Evolutionary conservation across 2,329 filamentous ascomycete species (phyloP).

Genomic region (Cryphonectria parasitica): DNA sequence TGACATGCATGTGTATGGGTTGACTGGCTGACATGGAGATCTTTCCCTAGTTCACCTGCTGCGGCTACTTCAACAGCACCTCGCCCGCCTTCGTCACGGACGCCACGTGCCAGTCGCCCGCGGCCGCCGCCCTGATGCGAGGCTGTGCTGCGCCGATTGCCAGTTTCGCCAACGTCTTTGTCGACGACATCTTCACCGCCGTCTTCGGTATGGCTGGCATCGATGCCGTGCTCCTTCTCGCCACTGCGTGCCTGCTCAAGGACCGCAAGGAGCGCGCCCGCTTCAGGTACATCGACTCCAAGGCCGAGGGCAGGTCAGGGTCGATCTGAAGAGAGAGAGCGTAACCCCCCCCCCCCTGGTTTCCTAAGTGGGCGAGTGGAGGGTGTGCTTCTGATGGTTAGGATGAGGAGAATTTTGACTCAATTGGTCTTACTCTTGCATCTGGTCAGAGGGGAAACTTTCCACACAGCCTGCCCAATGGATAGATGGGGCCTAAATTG

Average conservation of each 20-base stretch:
- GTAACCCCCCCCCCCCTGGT: background rate
- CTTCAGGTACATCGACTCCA: slow-evolving; percentile 81
- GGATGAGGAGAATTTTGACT: background rate
- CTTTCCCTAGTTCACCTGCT: slow-evolving; percentile 71
- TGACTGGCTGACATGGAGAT: slow-evolving; percentile 31
- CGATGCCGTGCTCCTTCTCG: slow-evolving; percentile 69
- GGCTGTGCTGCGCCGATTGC: slow-evolving; percentile 73
- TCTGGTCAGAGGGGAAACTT: background rate
- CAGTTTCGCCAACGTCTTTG: slow-evolving; percentile 69
- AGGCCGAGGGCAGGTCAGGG: slow-evolving; percentile 55
- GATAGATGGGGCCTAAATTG: background rate
- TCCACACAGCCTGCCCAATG: background rate
- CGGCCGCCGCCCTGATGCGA: slow-evolving; percentile 69
- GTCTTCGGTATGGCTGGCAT: slow-evolving; percentile 79
- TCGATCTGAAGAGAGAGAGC: background rate
- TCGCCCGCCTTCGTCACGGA: slow-evolving; percentile 74
- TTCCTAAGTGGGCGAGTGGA: background rate
- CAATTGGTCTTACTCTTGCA: background rate
- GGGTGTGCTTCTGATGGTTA: background rate
- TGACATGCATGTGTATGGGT: background rate
- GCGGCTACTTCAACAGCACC: slow-evolving; percentile 76
- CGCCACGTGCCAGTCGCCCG: slow-evolving; percentile 67
- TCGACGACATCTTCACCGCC: slow-evolving; percentile 78
- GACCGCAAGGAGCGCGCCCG: slow-evolving; percentile 79
- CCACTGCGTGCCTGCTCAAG: slow-evolving; percentile 76